Conservation (phyloP, 2,329 filamentous ascomycete genomes). For the Cladophialophora exuberans region DNA sequence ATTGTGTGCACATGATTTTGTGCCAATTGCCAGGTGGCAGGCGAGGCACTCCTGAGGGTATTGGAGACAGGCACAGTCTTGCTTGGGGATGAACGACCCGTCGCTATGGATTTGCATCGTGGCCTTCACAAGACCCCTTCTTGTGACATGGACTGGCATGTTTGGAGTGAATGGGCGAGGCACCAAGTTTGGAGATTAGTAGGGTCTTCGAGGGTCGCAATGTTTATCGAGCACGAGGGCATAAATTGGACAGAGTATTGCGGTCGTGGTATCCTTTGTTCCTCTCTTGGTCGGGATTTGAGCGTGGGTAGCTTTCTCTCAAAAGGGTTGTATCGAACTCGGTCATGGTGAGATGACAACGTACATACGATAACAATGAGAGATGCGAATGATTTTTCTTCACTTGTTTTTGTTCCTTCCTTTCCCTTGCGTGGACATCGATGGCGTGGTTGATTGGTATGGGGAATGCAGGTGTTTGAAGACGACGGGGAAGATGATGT, state of each 20-base stretch:
- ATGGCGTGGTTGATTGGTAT: neutral
- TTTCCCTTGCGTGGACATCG: too few species aligned
- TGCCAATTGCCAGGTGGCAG: too few species aligned
- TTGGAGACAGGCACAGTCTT: neutral
- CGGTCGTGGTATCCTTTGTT: neutral
- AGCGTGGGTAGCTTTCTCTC: too few species aligned
- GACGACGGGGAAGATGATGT: neutral
- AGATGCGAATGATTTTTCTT: neutral
- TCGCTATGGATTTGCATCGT: conserved; percentile 11
- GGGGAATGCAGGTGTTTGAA: neutral
- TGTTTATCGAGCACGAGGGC: neutral
- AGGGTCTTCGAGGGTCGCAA: neutral
- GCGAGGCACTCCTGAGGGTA: too few species aligned
- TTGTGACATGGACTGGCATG: conserved; percentile 13
- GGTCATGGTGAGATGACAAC: neutral
- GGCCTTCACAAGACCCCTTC: conserved; percentile 8
- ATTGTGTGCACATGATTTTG: conserved; percentile 7
- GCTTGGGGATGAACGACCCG: neutral
- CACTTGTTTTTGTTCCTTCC: neutral
- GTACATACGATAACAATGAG: neutral
- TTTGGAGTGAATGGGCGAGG: neutral
- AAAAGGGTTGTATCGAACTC: too few species aligned
- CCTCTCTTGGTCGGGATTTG: neutral
- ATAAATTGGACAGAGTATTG: neutral
- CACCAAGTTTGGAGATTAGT: neutral